phyloP scores from a whole-genome alignment of 2,329 filamentous ascomycete genomes.

The Arthrocladium fulminans region DNA sequence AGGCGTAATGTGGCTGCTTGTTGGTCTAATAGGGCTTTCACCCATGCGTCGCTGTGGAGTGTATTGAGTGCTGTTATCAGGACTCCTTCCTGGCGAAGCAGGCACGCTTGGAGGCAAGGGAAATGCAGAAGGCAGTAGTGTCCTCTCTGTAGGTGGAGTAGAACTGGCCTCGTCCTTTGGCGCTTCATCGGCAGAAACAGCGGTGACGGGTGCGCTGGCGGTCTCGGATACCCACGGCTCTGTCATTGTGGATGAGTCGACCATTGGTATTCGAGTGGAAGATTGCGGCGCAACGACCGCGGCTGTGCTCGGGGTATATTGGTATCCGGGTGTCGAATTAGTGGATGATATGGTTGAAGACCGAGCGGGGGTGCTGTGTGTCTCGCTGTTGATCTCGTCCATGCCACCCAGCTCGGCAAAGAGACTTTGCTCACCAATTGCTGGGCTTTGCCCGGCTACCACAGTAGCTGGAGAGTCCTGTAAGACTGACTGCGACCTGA shows the following conservation, averaged over 20 bases:
- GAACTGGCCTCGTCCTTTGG: neutral
- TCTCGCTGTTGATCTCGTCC: slow-evolving; percentile 61
- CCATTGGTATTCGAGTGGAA: slow-evolving; percentile 37
- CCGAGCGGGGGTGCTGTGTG: slow-evolving; percentile 37
- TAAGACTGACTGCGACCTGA: slow-evolving; percentile 31
- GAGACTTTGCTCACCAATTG: slow-evolving; percentile 61
- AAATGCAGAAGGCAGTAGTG: slow-evolving; percentile 10
- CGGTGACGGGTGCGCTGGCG: slow-evolving; percentile 11
- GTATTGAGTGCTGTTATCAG: slow-evolving; percentile 36
- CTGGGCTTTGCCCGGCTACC: slow-evolving; percentile 35
- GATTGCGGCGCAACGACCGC: slow-evolving; percentile 7
- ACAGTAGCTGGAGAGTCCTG: slow-evolving; percentile 49
- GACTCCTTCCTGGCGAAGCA: slow-evolving; percentile 23
- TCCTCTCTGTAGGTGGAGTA: slow-evolving; percentile 11
- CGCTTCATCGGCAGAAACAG: slow-evolving; percentile 15
- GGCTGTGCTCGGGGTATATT: slow-evolving; percentile 15
- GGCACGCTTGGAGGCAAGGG: slow-evolving; percentile 22
- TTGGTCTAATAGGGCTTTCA: slow-evolving; percentile 24
- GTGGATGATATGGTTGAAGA: slow-evolving; percentile 7
- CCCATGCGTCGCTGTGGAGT: slow-evolving; percentile 31
- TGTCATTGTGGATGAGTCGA: slow-evolving; percentile 55
- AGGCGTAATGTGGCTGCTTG: slow-evolving; percentile 29
- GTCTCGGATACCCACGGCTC: slow-evolving; percentile 44
- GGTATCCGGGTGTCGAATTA: slow-evolving; percentile 6
- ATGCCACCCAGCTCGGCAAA: slow-evolving; percentile 85